Evolutionary conservation across 331 rosid genomes (phyloP), one percentile per base, ranked within the genome.

Genomic region (Quercus tomentella): DNA sequence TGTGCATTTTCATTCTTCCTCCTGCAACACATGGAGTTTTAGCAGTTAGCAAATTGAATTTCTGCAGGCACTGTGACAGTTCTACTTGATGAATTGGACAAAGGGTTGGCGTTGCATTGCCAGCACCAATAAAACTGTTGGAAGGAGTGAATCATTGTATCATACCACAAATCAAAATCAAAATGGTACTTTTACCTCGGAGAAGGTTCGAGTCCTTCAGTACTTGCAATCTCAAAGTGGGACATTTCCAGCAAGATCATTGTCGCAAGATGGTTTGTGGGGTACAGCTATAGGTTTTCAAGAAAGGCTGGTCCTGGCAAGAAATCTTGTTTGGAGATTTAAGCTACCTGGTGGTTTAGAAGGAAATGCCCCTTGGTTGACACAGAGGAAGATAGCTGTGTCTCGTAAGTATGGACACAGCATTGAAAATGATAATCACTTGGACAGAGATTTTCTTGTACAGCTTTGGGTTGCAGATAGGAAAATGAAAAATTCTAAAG

Each of bases 381-480:
- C 62, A 43, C 73, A 62, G 28, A 56, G 60, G 21, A 66, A 69
- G 21, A 23, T 25, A 26, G 62, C 74, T 43, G 17, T 37, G 18
- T 75, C 72, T 83, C 93, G 89, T 21, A 88, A 75, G 41, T 94
- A 84, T 8, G 92, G 87, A 62, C 77, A 80, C 78, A 71, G 63
- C 56, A 18, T 68, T 26, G 72, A 43, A 33, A 75, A 28, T 28
- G 85, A 74, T 26, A 80, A 70, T 54, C 86, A 68, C n/a, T 45
- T 92, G 57, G 87, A 72, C 33, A 95, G 97, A 81, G 91, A 88
- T 9, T 89, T 89, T 14, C 76, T 94, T 31, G 88, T 52, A 8
- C 85, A 79, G 76, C 91, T 91, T 28, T 91, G 97, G 97, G 82
- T 88, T 75, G 86, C 84, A 15, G 97, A 94, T 78, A 63, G 30